Base-by-base conservation (phyloP, 2,329 filamentous ascomycete genomes). In the Pyrenochaeta sp. region DNA sequence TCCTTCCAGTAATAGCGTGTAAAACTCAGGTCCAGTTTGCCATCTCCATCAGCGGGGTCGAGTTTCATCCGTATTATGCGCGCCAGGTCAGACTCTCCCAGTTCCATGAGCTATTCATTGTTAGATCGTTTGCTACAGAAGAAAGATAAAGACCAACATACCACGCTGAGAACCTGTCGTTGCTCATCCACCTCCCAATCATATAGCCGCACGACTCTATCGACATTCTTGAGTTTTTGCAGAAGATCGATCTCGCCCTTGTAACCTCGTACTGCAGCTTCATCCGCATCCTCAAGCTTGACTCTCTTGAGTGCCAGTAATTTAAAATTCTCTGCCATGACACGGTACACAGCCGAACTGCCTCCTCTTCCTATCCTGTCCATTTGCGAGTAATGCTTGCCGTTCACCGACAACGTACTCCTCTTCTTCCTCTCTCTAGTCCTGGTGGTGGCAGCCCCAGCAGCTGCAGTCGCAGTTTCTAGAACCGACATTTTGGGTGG, bases 1-100 rank as follows among this genome's bases (percentile, higher is more conserved):
- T 99, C 94, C 71, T 96, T 94, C 94, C 94, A 99, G 77, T 96
- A 96, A 73, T 89, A 95, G n/a, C 94, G 88, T 9, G 94, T 90
- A 69, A 97, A 96, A 39, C 88, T 89, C 2, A 90, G 81, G 66
- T 99, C 94, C 48, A 99, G 87, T 47, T 81, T 83, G 38, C 57
- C 59, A 7, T 60, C 57, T 10, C 49, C 44, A 40, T 88, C 83
- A 10, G 64, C 62, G 3, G 63, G 61, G 44, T 72, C 69, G 79
- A 82, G 61, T 86, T 89, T 61, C 53, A 86, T 82, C 23, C 85
- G 86, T 53, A 99, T 81, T 40, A 97, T 85, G 41, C 87, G 90
- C 65, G 95, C 89, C 63, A 99, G 82, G 71, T 99, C 94, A 15
- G 93, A 84, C 73, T 99, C 94, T 54, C 94, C 94, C 68, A 96